Conservation (phyloP, 768 basidiomycete genomes). For the Tephrocybe rancida region DNA sequence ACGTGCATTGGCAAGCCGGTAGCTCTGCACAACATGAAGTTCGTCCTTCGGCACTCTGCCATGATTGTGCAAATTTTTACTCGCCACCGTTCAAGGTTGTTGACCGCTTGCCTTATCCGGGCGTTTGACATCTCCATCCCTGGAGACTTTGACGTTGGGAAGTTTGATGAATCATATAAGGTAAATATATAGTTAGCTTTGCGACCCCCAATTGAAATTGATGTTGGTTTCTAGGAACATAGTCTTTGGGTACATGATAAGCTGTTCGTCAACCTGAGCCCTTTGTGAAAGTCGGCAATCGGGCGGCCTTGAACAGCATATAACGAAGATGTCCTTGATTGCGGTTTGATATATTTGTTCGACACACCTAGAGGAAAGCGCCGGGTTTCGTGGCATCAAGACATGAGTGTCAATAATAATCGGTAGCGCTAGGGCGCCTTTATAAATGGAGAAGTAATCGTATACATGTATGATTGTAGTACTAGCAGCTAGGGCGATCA, state of each 20-base stretch:
- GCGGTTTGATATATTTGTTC: too few species aligned
- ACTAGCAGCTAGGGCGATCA: too few species aligned
- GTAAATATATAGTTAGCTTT: conserved; percentile 6
- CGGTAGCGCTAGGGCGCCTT: too few species aligned
- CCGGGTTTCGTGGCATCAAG: too few species aligned
- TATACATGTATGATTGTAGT: too few species aligned
- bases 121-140: conserved; percentile 18
- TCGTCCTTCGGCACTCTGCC: not conserved
- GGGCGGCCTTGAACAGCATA: too few species aligned
- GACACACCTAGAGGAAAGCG: too few species aligned
- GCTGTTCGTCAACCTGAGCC: conserved; percentile 15
- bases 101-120: conserved; percentile 15
- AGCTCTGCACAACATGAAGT: conserved; percentile 30
- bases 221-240: conserved; percentile 18
- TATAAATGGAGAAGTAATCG: too few species aligned
- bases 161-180: conserved; percentile 23
- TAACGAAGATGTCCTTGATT: too few species aligned
- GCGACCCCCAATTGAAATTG: not conserved
- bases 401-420: too few species aligned
- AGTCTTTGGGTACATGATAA: conserved; percentile 25
- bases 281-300: not conserved
- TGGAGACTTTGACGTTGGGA: conserved; percentile 15
- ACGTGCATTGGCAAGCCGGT: conserved; percentile 27
- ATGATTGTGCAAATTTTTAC: not conserved
- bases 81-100: conserved; percentile 9